A percentile compares a stretch with the other conserved stretches of the same genome.
Evolutionary conservation across 495 filamentous ascomycete genomes (phyloP).

Genomic region (Parathielavia appendiculata): DNA sequence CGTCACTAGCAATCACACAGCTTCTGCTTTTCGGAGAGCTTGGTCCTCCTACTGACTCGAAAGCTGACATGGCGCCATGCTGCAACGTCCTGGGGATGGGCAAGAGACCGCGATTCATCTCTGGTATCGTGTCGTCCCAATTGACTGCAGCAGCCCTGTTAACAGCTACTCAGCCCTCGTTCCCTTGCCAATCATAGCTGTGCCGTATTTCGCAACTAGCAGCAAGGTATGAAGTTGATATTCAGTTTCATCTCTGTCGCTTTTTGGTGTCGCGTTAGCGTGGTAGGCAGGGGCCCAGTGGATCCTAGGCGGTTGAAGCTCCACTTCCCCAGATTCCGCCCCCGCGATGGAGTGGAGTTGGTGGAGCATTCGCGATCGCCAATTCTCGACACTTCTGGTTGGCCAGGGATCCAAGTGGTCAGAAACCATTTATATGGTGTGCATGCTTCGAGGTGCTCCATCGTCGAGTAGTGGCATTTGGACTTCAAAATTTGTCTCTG

Average conservation of each 20-base stretch:
- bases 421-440: too few species aligned
- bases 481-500: too few species aligned
- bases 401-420: not conserved
- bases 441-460: too few species aligned
- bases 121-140: not conserved
- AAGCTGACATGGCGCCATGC: constrained; percentile 16
- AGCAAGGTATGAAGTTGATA: constrained; percentile 11
- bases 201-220: not conserved
- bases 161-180: not conserved
- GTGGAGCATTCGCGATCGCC: constrained; percentile 21
- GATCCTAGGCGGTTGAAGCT: constrained; percentile 12
- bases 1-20: constrained; percentile 28
- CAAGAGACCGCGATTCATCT: not conserved
- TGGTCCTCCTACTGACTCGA: constrained; percentile 13
- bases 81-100: constrained; percentile 5
- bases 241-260: constrained; percentile 1
- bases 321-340: constrained; percentile 32
- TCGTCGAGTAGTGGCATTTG: too few species aligned
- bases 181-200: too few species aligned
- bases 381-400: not conserved
- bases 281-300: constrained; percentile 5
- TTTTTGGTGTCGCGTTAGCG: constrained; percentile 10
- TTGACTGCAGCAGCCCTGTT: too few species aligned
- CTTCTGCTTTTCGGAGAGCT: constrained; percentile 2
- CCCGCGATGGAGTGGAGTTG: constrained; percentile 21